Base-by-base conservation (phyloP, 257 asterid species). In the Solanum bulbocastanum region DNA sequence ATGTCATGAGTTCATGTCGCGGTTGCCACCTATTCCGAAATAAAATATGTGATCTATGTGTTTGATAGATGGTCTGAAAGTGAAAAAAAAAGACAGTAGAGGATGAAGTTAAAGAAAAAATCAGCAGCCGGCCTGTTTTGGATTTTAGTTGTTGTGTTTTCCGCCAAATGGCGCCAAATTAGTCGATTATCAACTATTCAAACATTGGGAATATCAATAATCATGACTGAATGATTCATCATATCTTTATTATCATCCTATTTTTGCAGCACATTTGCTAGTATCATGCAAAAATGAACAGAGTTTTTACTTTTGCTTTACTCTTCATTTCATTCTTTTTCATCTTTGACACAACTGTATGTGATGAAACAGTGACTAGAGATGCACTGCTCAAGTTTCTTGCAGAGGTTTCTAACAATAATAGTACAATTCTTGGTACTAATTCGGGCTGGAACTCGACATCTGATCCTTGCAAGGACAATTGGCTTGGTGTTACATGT, bases 401-500 rank as follows among this genome's bases (percentile, higher is more conserved):
- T 69, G 68, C 91, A 5, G 83, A 91, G 65, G 90, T 94, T 10
- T 91, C 94, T 18, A 86, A 88, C 89, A 89, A 44, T 87, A 89
- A 71, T 32, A 79, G 83, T 84, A 44, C 60, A 30, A 23, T 86
- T 12, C 35, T 81, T 22, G 87, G 73, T 68, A 89, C 90, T 13
- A 49, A 25, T 84, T 60, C 58, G 8, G 94, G 92, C 7, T 94
- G 98, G 98, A 93, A 93, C 71, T 60, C 88, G 15, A 74, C 93
- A 83, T 93, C 96, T 22, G 39, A 85, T n/a, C 94, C 94, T 6
- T 93, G 95, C 81, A 44, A n/a, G 46, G 91, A 83, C 33, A 42
- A 40, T 0, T 94, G 96, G 98, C 84, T 40, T 11, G 98, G 98
- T 36, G 79, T 94, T 86, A 82, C 81, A 1, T 93, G 98, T 42